Conservation (phyloP, 805 yeast species). For the Candida odintsovae region DNA sequence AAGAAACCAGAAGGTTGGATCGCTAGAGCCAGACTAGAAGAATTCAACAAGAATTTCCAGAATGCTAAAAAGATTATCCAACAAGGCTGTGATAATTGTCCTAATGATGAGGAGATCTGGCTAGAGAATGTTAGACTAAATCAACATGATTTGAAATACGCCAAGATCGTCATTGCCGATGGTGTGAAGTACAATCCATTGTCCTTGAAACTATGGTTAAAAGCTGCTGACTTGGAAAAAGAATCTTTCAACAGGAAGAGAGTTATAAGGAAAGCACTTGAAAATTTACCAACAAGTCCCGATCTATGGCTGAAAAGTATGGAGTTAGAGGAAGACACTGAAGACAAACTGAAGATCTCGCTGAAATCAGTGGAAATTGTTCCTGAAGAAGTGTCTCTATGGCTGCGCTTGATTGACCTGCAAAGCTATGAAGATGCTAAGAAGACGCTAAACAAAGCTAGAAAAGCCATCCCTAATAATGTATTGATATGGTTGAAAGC, state of each 20-base stretch:
- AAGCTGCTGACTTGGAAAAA: slow-evolving; percentile 61
- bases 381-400: slow-evolving; percentile 58
- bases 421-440: slow-evolving; percentile 43
- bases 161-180: slow-evolving; percentile 56
- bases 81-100: slow-evolving; percentile 72
- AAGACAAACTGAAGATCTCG: slow-evolving; percentile 48
- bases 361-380: slow-evolving; percentile 63
- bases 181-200: slow-evolving; percentile 53
- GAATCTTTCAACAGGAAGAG: slow-evolving; percentile 47
- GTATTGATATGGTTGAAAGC: slow-evolving; percentile 66
- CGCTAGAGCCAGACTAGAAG: slow-evolving; percentile 77
- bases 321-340: slow-evolving; percentile 47
- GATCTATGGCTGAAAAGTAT: slow-evolving; percentile 67
- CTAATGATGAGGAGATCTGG: slow-evolving; percentile 73
- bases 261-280: slow-evolving; percentile 67
- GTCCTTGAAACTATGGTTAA: slow-evolving; percentile 66
- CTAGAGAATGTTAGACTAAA: slow-evolving; percentile 68
- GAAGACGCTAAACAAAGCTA: slow-evolving; percentile 50
- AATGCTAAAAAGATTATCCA: slow-evolving; percentile 56
- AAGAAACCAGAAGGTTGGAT: slow-evolving; percentile 76
- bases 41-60: slow-evolving; percentile 46
- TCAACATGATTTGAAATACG: slow-evolving; percentile 33
- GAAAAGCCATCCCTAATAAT: slow-evolving; percentile 44
- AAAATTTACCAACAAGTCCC: slow-evolving; percentile 49
- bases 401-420: slow-evolving; percentile 52